Percentiles rank a stretch among this genome's conserved stretches.
These are phyloP conservation scores for Tolypocladium ophioglossoides DNA, from an alignment of 2,329 filamentous ascomycete genomes.

Conservation along the genomic window DNA sequence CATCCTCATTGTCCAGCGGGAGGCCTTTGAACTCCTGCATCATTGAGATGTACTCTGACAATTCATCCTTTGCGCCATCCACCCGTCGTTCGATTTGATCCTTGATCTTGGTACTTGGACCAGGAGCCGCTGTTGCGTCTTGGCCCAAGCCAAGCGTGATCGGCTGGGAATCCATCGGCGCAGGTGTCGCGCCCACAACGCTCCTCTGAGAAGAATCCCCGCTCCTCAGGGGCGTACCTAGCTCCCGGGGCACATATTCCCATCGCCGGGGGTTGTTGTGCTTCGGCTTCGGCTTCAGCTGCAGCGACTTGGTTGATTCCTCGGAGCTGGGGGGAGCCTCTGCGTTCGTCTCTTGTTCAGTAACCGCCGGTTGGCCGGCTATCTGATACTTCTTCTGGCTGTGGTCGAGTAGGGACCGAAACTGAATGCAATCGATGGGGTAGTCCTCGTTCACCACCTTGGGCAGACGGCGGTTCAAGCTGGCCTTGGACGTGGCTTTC, in stretches of 20 bases:
- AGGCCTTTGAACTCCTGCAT: slow-evolving; percentile 50
- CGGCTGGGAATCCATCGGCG: slow-evolving; percentile 13
- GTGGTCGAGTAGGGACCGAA: slow-evolving; percentile 46
- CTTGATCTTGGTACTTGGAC: not conserved
- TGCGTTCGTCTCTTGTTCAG: not conserved
- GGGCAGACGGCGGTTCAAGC: slow-evolving; percentile 13
- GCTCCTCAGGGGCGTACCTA: slow-evolving; percentile 24
- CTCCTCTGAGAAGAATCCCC: slow-evolving; percentile 19
- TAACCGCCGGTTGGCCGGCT: slow-evolving; percentile 30
- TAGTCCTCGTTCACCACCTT: slow-evolving; percentile 59
- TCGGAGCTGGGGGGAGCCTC: slow-evolving; percentile 5
- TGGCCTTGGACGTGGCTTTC: slow-evolving; percentile 23
- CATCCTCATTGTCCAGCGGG: slow-evolving; percentile 40
- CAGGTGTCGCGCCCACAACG: slow-evolving; percentile 10
- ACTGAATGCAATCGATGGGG: slow-evolving; percentile 56
- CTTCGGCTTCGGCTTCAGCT: slow-evolving; percentile 36
- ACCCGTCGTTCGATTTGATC: not conserved
- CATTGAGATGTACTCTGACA: slow-evolving; percentile 55
- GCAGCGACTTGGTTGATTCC: slow-evolving; percentile 26
- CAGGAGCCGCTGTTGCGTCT: not conserved
- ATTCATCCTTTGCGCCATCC: slow-evolving; percentile 32
- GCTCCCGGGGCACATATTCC: slow-evolving; percentile 26
- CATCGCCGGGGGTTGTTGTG: slow-evolving; percentile 24
- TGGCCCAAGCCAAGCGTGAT: slow-evolving; percentile 12
- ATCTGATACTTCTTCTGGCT: slow-evolving; percentile 49